Base-by-base conservation (phyloP, 2,329 filamentous ascomycete species). In the Kalmusia sp. region DNA sequence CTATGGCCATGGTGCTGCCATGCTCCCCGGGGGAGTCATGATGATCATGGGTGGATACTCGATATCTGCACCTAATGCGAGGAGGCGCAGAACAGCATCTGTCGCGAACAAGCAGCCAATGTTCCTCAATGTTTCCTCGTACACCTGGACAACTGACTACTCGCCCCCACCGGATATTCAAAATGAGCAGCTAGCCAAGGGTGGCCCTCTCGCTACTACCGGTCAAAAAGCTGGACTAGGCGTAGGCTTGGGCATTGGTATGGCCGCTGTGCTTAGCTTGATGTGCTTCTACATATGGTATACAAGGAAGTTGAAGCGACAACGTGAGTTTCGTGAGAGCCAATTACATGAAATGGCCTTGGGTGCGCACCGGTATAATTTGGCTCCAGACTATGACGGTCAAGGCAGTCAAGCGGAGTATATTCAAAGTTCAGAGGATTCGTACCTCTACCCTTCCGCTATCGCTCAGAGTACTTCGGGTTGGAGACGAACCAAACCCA, bases 81-180 rank as follows among this genome's bases (percentile, higher is more conserved):
- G 66, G 34, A 59, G 67, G 21, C 66, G 68, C 38, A 78, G 80
- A 40, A 72, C 71, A 2, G 63, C 57, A 6, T 62, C 70, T 28
- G 61, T 65, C 4, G 50, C 69, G 44, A 84, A 80, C 63, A 73
- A 73, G n/a, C 63, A 79, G 57, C 65, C 80, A 6, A 81, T 82
- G 61, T 81, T 88, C 44, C 84, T 85, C 71, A 89, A 90, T 62
- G 76, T 82, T 2, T 86, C 84, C 1, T 87, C 86, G 6, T 81
- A 80, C 56, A 72, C 74, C 8, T 89, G 86, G 86, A 65, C 81
- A 2, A 75, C 79, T 2, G 78, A 80, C 3, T 90, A 89, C 59
- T 76, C 75, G 2, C 82, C 83, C 33, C 82, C 81, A 2, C 58
- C 67, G 2, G 49, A 61, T 4, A 51, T 59, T 6, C 61, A 21